Conservation (phyloP, 2,329 filamentous ascomycete genomes). For the Lanzia echinophila region DNA sequence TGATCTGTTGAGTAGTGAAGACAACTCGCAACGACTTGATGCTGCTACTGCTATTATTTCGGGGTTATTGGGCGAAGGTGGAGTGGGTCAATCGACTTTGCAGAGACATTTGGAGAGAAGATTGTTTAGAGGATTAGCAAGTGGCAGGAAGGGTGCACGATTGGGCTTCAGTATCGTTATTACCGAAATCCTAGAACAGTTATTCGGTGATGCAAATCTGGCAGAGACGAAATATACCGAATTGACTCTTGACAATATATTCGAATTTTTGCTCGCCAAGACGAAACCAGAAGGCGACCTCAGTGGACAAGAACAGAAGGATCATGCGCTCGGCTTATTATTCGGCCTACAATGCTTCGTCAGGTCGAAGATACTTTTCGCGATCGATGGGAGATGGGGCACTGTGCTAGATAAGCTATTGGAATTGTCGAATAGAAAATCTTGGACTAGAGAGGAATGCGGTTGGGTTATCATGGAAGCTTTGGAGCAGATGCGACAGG, state of each 20-base stretch:
- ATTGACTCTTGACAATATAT: slow-evolving; percentile 51
- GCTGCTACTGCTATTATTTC: slow-evolving; percentile 54
- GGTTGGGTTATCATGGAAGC: slow-evolving; percentile 74
- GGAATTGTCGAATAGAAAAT: slow-evolving; percentile 70
- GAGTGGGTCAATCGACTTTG: slow-evolving; percentile 46
- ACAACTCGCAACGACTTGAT: slow-evolving; percentile 47
- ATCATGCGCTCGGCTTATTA: slow-evolving; percentile 76
- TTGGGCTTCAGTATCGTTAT: slow-evolving; percentile 85
- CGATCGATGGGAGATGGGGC: slow-evolving; percentile 52
- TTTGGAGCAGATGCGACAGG: slow-evolving; percentile 52
- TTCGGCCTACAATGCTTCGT: slow-evolving; percentile 86
- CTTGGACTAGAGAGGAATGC: slow-evolving; percentile 85
- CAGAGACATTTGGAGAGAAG: slow-evolving; percentile 56
- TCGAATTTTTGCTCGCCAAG: slow-evolving; percentile 48
- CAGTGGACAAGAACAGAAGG: slow-evolving; percentile 69
- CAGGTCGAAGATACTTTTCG: slow-evolving; percentile 66
- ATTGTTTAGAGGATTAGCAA: slow-evolving; percentile 82
- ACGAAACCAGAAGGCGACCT: slow-evolving; percentile 48
- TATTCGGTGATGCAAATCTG: slow-evolving; percentile 50
- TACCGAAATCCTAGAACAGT: slow-evolving; percentile 68
- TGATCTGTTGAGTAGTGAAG: slow-evolving; percentile 54
- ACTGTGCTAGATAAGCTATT: slow-evolving; percentile 67
- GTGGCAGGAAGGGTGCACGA: slow-evolving; percentile 79
- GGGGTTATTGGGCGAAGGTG: slow-evolving; percentile 44
- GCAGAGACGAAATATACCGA: slow-evolving; percentile 41